phyloP scores from a whole-genome alignment of 208 protist species.

The Balamuthia mandrillaris region DNA sequence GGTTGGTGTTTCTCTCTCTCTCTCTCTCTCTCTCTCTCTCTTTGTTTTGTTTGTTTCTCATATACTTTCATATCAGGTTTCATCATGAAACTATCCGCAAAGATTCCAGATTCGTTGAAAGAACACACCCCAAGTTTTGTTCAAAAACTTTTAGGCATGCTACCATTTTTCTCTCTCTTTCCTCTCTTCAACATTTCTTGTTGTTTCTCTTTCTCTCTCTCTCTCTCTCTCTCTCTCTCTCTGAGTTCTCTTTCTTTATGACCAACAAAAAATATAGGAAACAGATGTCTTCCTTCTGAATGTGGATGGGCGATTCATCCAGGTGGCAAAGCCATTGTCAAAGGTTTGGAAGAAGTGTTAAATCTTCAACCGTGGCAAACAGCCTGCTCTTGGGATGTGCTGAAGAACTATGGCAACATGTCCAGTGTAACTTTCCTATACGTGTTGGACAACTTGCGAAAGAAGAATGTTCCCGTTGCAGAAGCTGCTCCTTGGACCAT shows the following conservation, averaged over 20 bases:
- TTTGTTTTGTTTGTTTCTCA: too few relatives aligned
- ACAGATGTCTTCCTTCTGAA: too few relatives aligned
- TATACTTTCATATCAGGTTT: background rate
- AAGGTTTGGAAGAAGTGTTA: background rate
- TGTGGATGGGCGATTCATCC: too few relatives aligned
- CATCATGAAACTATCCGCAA: conserved; percentile 17
- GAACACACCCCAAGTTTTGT: conserved; percentile 1
- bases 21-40: background rate
- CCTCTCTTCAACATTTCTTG: background rate
- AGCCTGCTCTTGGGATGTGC: background rate
- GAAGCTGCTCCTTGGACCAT: background rate
- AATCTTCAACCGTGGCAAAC: background rate
- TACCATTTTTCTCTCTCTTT: background rate
- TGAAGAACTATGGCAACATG: conserved; percentile 29
- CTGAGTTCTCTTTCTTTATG: background rate
- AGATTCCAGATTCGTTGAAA: conserved; percentile 14
- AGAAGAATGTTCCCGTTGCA: background rate
- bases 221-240: background rate
- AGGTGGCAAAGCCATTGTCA: background rate
- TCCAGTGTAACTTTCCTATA: conserved; percentile 24
- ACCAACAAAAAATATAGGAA: too few relatives aligned
- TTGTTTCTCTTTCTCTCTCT: background rate
- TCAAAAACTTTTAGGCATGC: background rate
- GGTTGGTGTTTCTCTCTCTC: background rate
- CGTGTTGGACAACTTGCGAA: background rate